Evolutionary conservation across 768 basidiomycete genomes (phyloP), one percentile per base, ranked within the genome.

Genomic region (Lactarius hatsudake): DNA sequence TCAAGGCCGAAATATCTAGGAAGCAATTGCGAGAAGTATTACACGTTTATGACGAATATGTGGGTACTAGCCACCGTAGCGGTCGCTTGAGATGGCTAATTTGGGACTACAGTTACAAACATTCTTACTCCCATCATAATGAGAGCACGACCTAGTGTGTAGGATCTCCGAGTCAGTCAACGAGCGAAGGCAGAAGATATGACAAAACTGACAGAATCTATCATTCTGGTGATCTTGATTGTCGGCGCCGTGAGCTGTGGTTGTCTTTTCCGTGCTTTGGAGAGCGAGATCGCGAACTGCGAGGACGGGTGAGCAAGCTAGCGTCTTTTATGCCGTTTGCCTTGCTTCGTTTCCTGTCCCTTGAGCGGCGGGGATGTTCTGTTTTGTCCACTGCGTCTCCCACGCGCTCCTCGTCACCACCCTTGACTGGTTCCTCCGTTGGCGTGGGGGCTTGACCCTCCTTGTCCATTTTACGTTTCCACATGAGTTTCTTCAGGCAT

Each of bases 21-120:
- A 91, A 88, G 73, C 90, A 96, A 71, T 79, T 98, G 66, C 84
- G 93, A 18, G 88, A 89, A 72, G 87, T 97, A 7, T 76, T 97
- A 40, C 87, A 90, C 72, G 84, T 91, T 71, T 98, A 94, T 75
- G 88, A 92, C 32, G 91, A 94, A 81, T 91, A 92, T 78, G 92
- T 97, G 73, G 77, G 90, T 77, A 1, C 45, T n/a, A 1, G 23
- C 42, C 10, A 23, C 40, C 23, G 30, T 15, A 10, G 17, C 40
- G 12, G 20, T 53, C 15, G 2, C 3, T 61, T 7, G 48, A 48
- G 9, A 45, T 53, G 18, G 53, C 54, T 69, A 42, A 53, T 67
- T 54, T 59, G 48, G 2, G 20, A 9, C 61, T 59, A 48, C 34
- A 82, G 82, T 69, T 82, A 51, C 81, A 81, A 66, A 83, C 81